These are phyloP conservation scores for Cordyceps cicadae DNA, from an alignment of 2,329 filamentous ascomycete species.

Conservation along the genomic window DNA sequence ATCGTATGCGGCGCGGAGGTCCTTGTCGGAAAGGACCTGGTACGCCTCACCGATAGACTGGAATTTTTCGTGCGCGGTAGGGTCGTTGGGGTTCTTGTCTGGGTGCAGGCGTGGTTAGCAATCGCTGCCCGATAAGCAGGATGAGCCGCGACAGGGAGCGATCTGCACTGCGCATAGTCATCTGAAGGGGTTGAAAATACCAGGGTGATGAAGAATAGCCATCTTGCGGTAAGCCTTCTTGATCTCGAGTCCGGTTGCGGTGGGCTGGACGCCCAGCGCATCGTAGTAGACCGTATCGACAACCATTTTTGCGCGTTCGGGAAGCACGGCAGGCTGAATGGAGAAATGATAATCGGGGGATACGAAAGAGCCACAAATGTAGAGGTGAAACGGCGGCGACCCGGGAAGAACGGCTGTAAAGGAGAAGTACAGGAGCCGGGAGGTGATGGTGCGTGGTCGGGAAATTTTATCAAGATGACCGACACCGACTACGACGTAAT, in stretches of 20 bases:
- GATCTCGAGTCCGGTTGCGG: constrained; percentile 84
- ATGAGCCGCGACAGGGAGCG: background rate
- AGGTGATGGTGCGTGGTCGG: constrained; percentile 9
- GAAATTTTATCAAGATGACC: constrained; percentile 15
- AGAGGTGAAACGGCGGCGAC: background rate
- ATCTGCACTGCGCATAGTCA: background rate
- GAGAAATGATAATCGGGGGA: background rate
- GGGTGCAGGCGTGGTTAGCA: constrained; percentile 12
- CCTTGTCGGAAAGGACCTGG: constrained; percentile 76
- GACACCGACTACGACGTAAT: constrained; percentile 23
- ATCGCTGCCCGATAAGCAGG: background rate
- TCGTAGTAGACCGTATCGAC: constrained; percentile 87
- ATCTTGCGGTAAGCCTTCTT: constrained; percentile 95
- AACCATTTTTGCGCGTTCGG: constrained; percentile 53
- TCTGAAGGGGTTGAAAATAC: constrained; percentile 33
- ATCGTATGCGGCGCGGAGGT: constrained; percentile 87
- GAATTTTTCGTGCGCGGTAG: constrained; percentile 87
- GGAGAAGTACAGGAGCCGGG: background rate
- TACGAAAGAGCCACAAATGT: background rate
- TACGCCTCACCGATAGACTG: constrained; percentile 73
- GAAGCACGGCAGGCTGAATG: background rate
- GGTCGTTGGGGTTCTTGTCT: constrained; percentile 98
- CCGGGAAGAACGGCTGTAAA: background rate
- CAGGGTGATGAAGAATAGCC: constrained; percentile 87
- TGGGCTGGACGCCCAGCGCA: constrained; percentile 72